Percentiles rank a stretch among this genome's conserved stretches.
phyloP scores from a whole-genome alignment of 225 moss, liverwort and hornwort genomes.

The Bryum argenteum region DNA sequence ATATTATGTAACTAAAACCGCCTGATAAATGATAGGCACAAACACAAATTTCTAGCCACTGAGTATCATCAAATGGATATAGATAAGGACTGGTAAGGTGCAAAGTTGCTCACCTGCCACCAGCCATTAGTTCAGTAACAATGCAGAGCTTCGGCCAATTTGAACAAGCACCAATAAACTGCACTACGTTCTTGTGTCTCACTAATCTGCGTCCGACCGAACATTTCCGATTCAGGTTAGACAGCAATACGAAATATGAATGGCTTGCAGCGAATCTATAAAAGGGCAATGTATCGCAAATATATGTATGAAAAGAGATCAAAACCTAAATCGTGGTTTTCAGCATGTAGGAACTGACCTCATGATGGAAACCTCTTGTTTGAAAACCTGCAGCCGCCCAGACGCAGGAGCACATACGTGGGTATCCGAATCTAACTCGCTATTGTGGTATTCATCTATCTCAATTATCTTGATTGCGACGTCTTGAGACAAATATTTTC shows the following conservation, averaged over 20 bases:
- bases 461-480: constrained; percentile 92
- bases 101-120: constrained; percentile 70
- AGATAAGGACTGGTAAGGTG: background rate
- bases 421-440: constrained; percentile 72
- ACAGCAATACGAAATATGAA: background rate
- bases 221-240: constrained; percentile 20
- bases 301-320: background rate
- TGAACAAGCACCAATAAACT: constrained; percentile 98
- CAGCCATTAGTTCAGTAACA: constrained; percentile 97
- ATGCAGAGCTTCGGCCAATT: constrained; percentile 95
- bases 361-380: constrained; percentile 99
- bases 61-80: background rate
- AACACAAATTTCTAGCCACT: background rate
- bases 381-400: constrained; percentile 88
- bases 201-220: constrained; percentile 68
- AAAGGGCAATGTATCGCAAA: constrained; percentile 1
- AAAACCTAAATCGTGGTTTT: constrained; percentile 13
- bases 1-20: background rate
- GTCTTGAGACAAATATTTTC: constrained; percentile 91
- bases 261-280: constrained; percentile 1
- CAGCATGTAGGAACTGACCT: constrained; percentile 37
- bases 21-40: background rate
- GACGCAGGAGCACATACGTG: constrained; percentile 69
- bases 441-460: constrained; percentile 58
- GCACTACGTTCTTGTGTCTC: constrained; percentile 92